Evolutionary conservation across 371 early-diverging fungal genomes (phyloP).

Genomic region (Basidiobolus meristosporus): DNA sequence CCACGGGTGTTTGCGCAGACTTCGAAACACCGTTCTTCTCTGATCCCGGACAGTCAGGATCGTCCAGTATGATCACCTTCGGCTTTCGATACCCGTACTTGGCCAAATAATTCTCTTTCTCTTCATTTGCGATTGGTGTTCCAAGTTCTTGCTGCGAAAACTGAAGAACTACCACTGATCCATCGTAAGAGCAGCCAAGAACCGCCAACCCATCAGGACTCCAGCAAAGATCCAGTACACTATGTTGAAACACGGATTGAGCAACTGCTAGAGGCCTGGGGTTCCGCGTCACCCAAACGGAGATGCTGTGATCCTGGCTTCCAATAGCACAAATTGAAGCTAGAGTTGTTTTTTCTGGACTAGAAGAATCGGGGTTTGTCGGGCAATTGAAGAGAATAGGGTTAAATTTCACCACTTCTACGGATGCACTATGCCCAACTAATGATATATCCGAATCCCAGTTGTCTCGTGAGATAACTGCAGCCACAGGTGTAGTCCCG

Average conservation of each 20-base stretch:
- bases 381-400: too few relatives aligned
- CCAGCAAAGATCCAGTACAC: slow-evolving; percentile 81
- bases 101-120: slow-evolving; percentile 19
- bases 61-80: too few relatives aligned
- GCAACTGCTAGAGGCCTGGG: slow-evolving; percentile 55
- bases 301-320: slow-evolving; percentile 77
- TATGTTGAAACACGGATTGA: slow-evolving; percentile 57
- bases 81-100: too few relatives aligned
- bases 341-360: slow-evolving; percentile 10
- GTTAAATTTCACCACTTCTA: slow-evolving; percentile 71
- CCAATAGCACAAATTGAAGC: slow-evolving; percentile 70
- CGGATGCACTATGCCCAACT: slow-evolving; percentile 74
- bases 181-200: slow-evolving; percentile 85
- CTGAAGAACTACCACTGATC: slow-evolving; percentile 56
- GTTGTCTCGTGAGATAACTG: slow-evolving; percentile 58
- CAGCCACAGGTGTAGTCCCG: slow-evolving; percentile 60
- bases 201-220: slow-evolving; percentile 57
- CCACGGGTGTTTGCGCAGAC: too few relatives aligned
- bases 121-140: slow-evolving; percentile 29
- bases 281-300: slow-evolving; percentile 73
- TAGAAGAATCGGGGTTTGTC: too few relatives aligned
- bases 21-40: too few relatives aligned
- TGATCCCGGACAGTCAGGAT: too few relatives aligned
- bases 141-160: slow-evolving; percentile 50
- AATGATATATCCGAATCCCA: slow-evolving; percentile 69